phyloP scores from a whole-genome alignment of 495 filamentous ascomycete genomes.

The Apodospora peruviana region DNA sequence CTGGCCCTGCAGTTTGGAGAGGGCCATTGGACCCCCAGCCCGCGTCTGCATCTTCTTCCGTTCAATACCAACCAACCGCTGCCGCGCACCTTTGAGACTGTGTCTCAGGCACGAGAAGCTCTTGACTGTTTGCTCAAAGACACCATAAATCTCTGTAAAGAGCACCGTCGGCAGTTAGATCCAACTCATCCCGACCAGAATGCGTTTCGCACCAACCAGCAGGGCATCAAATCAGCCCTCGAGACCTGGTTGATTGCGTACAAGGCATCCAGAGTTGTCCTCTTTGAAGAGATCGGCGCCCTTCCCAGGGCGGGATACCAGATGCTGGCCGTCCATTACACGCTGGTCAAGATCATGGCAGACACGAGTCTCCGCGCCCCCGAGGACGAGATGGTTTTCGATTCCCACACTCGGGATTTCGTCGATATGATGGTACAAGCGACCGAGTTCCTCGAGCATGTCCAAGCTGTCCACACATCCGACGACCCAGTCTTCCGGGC shows the following conservation, averaged over 20 bases:
- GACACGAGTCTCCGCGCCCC: conserved; percentile 28
- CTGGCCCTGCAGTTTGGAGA: neutral
- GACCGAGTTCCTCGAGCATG: conserved; percentile 17
- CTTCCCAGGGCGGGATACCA: neutral
- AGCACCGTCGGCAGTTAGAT: no score
- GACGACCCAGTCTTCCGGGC: neutral
- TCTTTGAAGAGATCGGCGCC: no score
- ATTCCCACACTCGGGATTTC: conserved; percentile 36
- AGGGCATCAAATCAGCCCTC: neutral
- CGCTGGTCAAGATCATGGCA: conserved; percentile 43
- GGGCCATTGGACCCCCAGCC: neutral
- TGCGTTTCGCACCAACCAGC: neutral
- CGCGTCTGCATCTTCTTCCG: no score
- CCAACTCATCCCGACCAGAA: no score
- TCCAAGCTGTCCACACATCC: neutral
- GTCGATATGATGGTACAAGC: conserved; percentile 26
- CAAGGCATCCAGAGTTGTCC: neutral
- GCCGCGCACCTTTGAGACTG: neutral
- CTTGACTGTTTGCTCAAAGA: neutral
- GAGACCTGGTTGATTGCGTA: neutral
- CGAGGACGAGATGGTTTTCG: conserved; percentile 35
- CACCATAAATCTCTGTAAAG: neutral
- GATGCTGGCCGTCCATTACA: conserved; percentile 21
- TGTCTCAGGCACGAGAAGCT: neutral
- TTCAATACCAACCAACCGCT: neutral